Conservation (phyloP, 78 protist genomes). For the Bodo saltans region DNA sequence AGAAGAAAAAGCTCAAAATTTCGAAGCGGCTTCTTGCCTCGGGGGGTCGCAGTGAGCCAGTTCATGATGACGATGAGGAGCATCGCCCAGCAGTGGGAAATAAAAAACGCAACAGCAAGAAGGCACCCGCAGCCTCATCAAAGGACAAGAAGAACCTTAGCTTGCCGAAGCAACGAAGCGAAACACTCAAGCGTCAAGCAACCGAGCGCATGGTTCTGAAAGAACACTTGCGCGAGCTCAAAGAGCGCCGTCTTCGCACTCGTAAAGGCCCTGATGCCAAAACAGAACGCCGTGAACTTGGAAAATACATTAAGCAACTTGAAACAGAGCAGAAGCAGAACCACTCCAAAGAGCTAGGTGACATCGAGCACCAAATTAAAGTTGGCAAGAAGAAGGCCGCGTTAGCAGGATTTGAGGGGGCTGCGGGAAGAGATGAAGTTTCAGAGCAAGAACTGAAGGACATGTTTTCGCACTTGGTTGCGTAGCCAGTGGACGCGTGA, state of each 20-base stretch:
- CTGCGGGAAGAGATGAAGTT: no score
- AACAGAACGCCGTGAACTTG: background rate
- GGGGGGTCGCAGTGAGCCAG: background rate
- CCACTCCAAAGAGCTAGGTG: background rate
- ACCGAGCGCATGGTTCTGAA: background rate
- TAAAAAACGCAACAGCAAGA: background rate
- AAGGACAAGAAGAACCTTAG: background rate
- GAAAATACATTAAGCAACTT: background rate
- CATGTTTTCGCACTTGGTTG: no score
- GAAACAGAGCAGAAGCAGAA: background rate
- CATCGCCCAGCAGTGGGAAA: background rate
- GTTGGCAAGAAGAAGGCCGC: no score
- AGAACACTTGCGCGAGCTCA: background rate
- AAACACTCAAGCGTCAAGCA: background rate
- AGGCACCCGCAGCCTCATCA: background rate
- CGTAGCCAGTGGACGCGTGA: no score
- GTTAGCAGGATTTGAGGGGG: no score
- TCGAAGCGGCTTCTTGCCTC: background rate
- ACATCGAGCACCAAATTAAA: no score
- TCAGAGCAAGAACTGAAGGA: no score
- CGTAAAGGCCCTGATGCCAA: background rate
- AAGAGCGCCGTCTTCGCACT: background rate
- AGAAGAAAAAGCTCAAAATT: background rate
- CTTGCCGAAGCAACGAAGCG: background rate
- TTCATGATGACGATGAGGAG: background rate